Conservation (phyloP, 768 basidiomycete genomes). For the Lactarius pseudohatsudake region DNA sequence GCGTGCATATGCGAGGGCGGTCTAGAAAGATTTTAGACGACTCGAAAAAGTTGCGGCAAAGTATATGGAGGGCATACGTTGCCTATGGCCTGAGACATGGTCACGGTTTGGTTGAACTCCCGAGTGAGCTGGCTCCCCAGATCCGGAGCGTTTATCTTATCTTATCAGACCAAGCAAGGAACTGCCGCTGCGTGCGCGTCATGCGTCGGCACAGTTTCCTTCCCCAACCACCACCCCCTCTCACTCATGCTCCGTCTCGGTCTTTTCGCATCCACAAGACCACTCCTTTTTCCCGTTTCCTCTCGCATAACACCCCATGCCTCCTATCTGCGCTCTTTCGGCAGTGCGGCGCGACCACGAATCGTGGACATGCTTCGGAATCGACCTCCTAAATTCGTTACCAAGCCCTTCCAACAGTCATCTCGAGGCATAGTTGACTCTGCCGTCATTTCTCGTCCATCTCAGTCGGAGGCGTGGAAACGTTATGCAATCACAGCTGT, state of each 20-base stretch:
- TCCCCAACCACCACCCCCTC: conserved; percentile 12
- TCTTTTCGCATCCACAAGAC: conserved; percentile 30
- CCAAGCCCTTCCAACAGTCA: conserved; percentile 30
- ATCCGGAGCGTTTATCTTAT: conserved; percentile 15
- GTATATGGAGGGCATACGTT: conserved; percentile 52
- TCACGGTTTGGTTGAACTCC: neutral
- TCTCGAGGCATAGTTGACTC: conserved; percentile 55
- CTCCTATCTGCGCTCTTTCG: conserved; percentile 33
- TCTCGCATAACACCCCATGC: conserved; percentile 30
- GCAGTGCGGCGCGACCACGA: conserved; percentile 37
- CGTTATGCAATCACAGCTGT: conserved; percentile 56
- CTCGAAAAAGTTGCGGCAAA: neutral
- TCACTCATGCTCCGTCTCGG: conserved; percentile 34
- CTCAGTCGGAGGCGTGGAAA: conserved; percentile 46
- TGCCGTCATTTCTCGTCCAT: conserved; percentile 40
- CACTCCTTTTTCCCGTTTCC: conserved; percentile 30
- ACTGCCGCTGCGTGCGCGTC: neutral
- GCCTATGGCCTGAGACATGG: conserved; percentile 80
- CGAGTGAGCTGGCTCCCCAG: neutral
- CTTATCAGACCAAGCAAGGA: conserved; percentile 6
- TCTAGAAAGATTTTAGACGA: conserved; percentile 46
- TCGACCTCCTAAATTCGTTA: conserved; percentile 32
- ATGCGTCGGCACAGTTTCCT: conserved; percentile 8
- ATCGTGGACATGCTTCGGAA: conserved; percentile 36
- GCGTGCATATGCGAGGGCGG: conserved; percentile 91